Base-by-base conservation (phyloP, 2,329 filamentous ascomycete species). In the Scortechinia acanthostroma region DNA sequence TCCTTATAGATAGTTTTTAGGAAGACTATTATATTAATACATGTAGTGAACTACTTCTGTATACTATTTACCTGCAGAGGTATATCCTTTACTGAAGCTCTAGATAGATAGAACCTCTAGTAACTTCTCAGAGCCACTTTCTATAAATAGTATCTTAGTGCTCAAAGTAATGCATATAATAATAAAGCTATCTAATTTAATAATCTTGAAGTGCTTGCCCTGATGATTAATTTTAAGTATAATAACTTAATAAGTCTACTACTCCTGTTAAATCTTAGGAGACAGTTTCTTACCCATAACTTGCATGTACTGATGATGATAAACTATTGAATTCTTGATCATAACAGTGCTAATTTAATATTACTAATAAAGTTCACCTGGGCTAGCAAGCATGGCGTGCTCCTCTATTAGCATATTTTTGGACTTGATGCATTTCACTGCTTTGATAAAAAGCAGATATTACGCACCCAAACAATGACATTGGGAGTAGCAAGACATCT, bases 1-100 rank as follows among this genome's bases (percentile, higher is more conserved):
- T 55, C 16, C 42, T 50, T 13, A 51, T 51, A 21, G 53, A 56
- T 30, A 51, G 53, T 17, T 58, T 58, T 23, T 55, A 51, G 53
- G 42, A 49, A 35, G 55, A 58, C 47, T 55, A 53, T 35, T 42
- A 49, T 16, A 45, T 43, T 3, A 45, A 47, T 4, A 37, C 43
- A 15, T 52, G 50, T 47, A 56, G 55, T 40, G 44, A 42, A 6
- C 46, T 49, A n/a, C 47, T 58, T 6, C 42, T 52, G 2, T 55
- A 42, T 35, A 54, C 55, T 2, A 45, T n/a, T 56, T 6, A 53
- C 51, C 21, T 56, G 53, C 42, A 49, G 53, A 10, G 55, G 55
- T 1, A 47, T 56, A 28, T 48, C 51, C 3, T 58, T 53, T 44
- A 52, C 47, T 4, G 16, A 37, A 15, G 17, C 45, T 14, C 17